Conservation (phyloP, 2,329 filamentous ascomycete genomes). For the Aspergillus persii region DNA sequence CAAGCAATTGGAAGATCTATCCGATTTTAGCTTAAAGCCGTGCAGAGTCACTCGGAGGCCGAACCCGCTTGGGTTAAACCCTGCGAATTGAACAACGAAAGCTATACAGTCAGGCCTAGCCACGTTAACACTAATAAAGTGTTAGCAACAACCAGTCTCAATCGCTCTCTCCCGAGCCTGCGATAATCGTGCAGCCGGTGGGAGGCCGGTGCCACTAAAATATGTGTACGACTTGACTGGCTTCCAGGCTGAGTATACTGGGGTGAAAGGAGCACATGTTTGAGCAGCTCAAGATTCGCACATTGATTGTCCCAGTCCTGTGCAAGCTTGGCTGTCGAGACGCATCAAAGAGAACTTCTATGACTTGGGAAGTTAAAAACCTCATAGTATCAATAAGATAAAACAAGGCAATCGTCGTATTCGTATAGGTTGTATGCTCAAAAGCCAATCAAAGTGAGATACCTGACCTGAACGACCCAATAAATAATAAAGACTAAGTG, state of each 20-base stretch:
- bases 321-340: conserved; percentile 2
- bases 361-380: too few relatives aligned
- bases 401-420: too few relatives aligned
- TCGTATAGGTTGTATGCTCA: too few relatives aligned
- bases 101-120: neutral
- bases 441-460: too few relatives aligned
- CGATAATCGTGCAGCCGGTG: conserved; percentile 7
- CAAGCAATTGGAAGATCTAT: neutral
- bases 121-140: neutral
- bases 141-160: neutral
- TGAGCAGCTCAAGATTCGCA: too few relatives aligned
- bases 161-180: neutral
- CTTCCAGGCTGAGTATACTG: conserved; percentile 22
- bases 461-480: too few relatives aligned
- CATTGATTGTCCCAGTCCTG: neutral
- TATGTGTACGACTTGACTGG: conserved; percentile 19
- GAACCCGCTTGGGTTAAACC: neutral
- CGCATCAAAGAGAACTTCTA: neutral
- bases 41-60: neutral
- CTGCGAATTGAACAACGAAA: neutral
- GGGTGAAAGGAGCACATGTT: conserved; percentile 8
- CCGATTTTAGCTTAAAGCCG: neutral
- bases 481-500: too few relatives aligned
- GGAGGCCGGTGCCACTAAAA: conserved; percentile 17
- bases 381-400: too few relatives aligned